A percentile compares a stretch with the other conserved stretches of the same genome.
Evolutionary conservation across 2,329 filamentous ascomycete species (phyloP).

Genomic region (Ophiostoma montium): DNA sequence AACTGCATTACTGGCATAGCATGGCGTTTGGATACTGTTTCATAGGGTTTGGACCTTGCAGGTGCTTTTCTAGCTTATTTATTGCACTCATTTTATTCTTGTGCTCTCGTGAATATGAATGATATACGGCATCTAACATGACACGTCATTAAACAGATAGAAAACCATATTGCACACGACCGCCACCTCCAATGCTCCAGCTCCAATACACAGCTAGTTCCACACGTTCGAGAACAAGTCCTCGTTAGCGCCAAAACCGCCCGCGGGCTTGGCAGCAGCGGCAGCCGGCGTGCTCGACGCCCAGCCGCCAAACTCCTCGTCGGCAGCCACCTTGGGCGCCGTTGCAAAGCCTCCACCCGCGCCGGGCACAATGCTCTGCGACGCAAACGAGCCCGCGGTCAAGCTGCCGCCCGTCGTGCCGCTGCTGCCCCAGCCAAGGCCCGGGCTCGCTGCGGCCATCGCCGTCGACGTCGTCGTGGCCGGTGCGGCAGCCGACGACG

Average conservation of each 20-base stretch:
- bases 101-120: too few species aligned
- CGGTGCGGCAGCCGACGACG: constrained; percentile 16
- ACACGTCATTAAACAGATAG: too few species aligned
- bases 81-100: too few species aligned
- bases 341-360: constrained; percentile 50
- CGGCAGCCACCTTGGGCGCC: constrained; percentile 60
- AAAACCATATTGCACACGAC: too few species aligned
- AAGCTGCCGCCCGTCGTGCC: constrained; percentile 14
- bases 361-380: constrained; percentile 45
- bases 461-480: constrained; percentile 18
- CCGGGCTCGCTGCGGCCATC: constrained; percentile 24
- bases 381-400: constrained; percentile 32
- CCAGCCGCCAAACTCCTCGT: constrained; percentile 96
- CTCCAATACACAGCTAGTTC: too few species aligned
- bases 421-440: constrained; percentile 41
- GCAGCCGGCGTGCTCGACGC: constrained; percentile 48
- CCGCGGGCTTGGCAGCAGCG: constrained; percentile 34
- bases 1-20: constrained; percentile 7
- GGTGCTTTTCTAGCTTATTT: neutral
- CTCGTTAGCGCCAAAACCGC: constrained; percentile 54
- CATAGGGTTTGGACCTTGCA: neutral
- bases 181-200: too few species aligned
- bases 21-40: constrained; percentile 7
- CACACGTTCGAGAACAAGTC: constrained; percentile 95
- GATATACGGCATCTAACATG: too few species aligned